Conservation (phyloP, 2,329 filamentous ascomycete genomes). For the Pseudocercospora pini-densiflorae region DNA sequence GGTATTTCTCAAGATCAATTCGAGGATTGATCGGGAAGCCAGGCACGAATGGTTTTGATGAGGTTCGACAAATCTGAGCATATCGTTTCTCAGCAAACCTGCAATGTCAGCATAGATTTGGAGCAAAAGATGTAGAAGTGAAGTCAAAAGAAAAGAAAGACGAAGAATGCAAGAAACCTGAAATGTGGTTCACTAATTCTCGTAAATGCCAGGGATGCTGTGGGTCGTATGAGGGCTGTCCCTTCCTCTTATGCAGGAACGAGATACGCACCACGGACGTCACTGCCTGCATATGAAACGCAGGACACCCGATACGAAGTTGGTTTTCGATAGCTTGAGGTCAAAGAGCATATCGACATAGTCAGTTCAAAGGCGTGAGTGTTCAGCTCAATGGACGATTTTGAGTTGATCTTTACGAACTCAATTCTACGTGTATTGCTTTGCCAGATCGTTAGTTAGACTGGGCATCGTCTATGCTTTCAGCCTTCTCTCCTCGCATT, state of each 20-base stretch:
- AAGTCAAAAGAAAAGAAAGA: not conserved
- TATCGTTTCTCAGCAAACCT: too few species aligned
- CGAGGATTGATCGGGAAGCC: too few species aligned
- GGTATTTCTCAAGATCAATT: too few species aligned
- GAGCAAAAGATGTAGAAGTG: too few species aligned
- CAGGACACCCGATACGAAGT: too few species aligned
- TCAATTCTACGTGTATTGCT: not conserved
- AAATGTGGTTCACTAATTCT: not conserved
- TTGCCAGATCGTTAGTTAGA: not conserved
- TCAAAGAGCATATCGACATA: not conserved
- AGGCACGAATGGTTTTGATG: too few species aligned
- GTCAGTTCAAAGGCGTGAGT: not conserved
- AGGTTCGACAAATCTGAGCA: too few species aligned
- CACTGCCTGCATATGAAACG: not conserved
- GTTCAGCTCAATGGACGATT: not conserved
- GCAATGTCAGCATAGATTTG: too few species aligned
- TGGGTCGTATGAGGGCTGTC: not conserved
- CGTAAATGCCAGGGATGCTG: not conserved
- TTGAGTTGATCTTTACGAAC: not conserved
- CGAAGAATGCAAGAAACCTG: not conserved
- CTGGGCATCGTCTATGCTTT: constrained; percentile 50
- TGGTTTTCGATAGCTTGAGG: too few species aligned
- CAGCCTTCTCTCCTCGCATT: constrained; percentile 65
- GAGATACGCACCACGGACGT: not conserved
- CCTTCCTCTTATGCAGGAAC: not conserved